A percentile compares a stretch with the other conserved stretches of the same genome.
Conservation (phyloP, 805 yeast genomes). For the Nakazawaea wickerhamii region DNA sequence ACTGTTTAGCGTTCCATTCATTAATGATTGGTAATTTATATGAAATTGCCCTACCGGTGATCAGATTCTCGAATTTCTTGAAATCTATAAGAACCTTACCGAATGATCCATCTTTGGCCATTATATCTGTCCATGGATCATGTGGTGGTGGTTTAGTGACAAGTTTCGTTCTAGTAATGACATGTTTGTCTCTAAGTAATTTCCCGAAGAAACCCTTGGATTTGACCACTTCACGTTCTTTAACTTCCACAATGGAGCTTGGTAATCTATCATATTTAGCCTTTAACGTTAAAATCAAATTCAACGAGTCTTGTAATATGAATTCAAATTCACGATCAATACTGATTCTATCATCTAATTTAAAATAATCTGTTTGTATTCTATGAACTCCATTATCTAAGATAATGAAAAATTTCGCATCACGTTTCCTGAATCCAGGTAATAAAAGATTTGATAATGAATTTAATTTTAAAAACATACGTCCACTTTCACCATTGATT, state of each 20-base stretch:
- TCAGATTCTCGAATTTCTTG: conserved; percentile 47
- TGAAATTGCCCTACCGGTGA: conserved; percentile 47
- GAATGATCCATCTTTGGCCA: conserved; percentile 87
- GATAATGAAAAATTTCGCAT: conserved; percentile 46
- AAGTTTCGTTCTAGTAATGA: conserved; percentile 43
- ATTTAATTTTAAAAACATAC: conserved; percentile 46
- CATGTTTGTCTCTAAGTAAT: conserved; percentile 33
- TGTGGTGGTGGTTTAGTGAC: conserved; percentile 41
- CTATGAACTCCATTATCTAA: conserved; percentile 82
- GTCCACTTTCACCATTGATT: conserved; percentile 36
- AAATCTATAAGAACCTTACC: conserved; percentile 71
- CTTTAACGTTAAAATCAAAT: conserved; percentile 69
- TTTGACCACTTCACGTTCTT: conserved; percentile 39
- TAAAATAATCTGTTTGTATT: conserved; percentile 49
- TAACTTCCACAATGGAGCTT: conserved; percentile 52
- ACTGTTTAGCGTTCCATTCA: conserved; percentile 57
- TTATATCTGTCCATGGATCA: conserved; percentile 57
- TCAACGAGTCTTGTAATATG: conserved; percentile 40
- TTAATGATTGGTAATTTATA: conserved; percentile 63
- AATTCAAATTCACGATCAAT: conserved; percentile 78
- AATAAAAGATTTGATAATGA: conserved; percentile 41
- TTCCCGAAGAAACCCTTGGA: conserved; percentile 26
- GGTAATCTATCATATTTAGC: conserved; percentile 48
- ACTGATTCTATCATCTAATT: conserved; percentile 27
- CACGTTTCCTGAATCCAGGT: conserved; percentile 38